Evolutionary conservation across 2,329 filamentous ascomycete genomes (phyloP).

Genomic region (Colletotrichum shisoi): DNA sequence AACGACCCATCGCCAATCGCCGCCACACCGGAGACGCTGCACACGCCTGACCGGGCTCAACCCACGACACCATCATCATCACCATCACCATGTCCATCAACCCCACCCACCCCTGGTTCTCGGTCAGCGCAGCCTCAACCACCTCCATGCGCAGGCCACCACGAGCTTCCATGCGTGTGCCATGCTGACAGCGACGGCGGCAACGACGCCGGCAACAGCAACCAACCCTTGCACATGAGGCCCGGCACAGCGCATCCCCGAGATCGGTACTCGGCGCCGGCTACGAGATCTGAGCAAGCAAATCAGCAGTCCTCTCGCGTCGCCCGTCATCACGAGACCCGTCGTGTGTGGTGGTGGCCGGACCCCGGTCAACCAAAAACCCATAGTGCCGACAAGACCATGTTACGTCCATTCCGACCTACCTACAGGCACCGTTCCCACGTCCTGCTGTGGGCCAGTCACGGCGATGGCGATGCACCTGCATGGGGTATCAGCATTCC

Average conservation of each 20-base stretch:
- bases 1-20: conserved; percentile 11
- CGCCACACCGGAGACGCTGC: conserved; percentile 13
- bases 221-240: conserved; percentile 5
- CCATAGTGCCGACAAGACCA: background rate
- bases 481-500: background rate
- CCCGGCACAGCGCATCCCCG: conserved; percentile 23
- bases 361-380: background rate
- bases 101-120: conserved; percentile 11
- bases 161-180: background rate
- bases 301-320: conserved; percentile 23
- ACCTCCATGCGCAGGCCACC: background rate
- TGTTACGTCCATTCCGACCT: background rate
- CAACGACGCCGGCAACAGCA: too few species aligned
- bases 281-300: conserved; percentile 34
- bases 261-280: conserved; percentile 32
- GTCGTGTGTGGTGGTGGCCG: background rate
- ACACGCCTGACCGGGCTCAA: conserved; percentile 8
- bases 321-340: conserved; percentile 19
- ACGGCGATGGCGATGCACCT: conserved; percentile 3
- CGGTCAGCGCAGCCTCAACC: conserved; percentile 1
- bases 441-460: background rate
- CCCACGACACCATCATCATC: conserved; percentile 14
- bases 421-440: background rate
- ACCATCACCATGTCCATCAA: background rate
- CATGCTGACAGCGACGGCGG: conserved; percentile 8